Base-by-base conservation (phyloP, 345 rosid genomes). In the Arabidopsis suecica region DNA sequence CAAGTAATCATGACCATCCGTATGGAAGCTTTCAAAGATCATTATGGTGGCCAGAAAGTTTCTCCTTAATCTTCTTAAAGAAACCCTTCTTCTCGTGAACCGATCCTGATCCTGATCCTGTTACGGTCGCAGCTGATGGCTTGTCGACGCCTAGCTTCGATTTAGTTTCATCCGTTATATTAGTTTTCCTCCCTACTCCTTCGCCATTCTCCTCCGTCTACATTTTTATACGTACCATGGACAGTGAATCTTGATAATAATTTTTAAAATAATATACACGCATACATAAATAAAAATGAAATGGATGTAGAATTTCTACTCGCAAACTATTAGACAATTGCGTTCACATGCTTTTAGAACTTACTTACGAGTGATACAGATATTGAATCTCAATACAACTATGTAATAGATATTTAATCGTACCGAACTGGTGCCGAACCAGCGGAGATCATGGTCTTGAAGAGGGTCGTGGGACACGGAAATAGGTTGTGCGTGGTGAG, bases 51-150 rank as follows among this genome's bases (percentile, higher is more conserved):
- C 92, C 90, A 0, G 83, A 87, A 32, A 93, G 71, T 40, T 86
- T 89, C 47, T 85, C 93, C 74, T 87, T 89, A 57, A 89, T 89
- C 83, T 87, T 91, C 75, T 87, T 14, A 20, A 64, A 2, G 3
- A 64, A 54, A 20, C 61, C 81, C 78, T 86, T 91, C 83, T 87
- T 87, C 68, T 84, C 85, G 18, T 79, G 61, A 3, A 76, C 67
- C 18, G 47, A n/a, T 13, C 42, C 68, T 49, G 67, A 13, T 37
- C 25, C 16, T 51, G 67, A 3, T 61, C 9, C 28, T 61, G 5
- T 62, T 3, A 70, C 28, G 28, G 75, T 42, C 70, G 69, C 61
- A 60, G 71, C 12, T 1, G 83, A 28, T 55, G 63, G 10, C 64
- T 78, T 45, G 7, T 44, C 37, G 1, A 66, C 76, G 6, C 70